Evolutionary conservation across 176 grass and related monocot genomes (phyloP).

Genomic region (Pontederia paniculata): DNA sequence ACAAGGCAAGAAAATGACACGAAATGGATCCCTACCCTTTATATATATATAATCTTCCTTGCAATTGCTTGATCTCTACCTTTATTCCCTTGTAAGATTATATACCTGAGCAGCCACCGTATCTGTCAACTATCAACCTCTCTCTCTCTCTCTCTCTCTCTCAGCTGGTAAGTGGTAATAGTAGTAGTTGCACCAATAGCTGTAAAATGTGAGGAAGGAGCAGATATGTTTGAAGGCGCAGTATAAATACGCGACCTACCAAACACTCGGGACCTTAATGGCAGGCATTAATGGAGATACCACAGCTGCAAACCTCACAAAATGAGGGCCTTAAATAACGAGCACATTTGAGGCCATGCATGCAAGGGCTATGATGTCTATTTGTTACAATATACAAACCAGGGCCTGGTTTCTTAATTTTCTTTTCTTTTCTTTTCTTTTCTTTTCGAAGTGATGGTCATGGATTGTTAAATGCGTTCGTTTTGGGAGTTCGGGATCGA

Average conservation of each 20-base stretch:
- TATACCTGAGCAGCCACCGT: no score
- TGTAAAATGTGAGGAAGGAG: no score
- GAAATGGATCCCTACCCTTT: no score
- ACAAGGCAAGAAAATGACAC: constrained; percentile 9
- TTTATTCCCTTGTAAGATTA: not conserved
- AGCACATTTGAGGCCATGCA: not conserved
- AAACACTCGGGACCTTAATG: constrained; percentile 10
- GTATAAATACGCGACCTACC: constrained; percentile 27
- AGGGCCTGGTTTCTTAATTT: not conserved
- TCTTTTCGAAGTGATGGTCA: not conserved
- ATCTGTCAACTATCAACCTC: not conserved
- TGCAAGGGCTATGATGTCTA: not conserved
- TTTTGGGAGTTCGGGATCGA: not conserved
- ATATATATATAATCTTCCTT: not conserved
- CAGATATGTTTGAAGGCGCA: not conserved
- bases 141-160: not conserved
- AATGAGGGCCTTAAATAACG: not conserved
- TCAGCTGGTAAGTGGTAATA: constrained; percentile 22
- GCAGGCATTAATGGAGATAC: constrained; percentile 11
- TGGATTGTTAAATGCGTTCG: not conserved
- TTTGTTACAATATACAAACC: no score
- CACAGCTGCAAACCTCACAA: not conserved
- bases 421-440: not conserved
- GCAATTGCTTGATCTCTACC: not conserved
- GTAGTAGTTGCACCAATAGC: not conserved